phyloP scores from a whole-genome alignment of 2,329 filamentous ascomycete species.

The Pseudogymnoascus sp. region DNA sequence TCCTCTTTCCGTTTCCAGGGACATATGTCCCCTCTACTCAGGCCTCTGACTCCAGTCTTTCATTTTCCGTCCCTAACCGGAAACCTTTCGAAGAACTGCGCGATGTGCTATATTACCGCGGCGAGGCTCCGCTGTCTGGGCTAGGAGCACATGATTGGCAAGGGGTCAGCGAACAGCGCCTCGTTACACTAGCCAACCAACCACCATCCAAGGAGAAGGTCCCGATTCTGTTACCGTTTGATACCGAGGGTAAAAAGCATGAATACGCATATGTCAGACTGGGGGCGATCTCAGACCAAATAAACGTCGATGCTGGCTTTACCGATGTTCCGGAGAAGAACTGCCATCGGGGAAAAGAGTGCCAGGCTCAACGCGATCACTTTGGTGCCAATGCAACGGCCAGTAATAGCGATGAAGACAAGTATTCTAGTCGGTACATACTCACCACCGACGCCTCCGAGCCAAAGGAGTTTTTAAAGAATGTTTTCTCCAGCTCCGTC shows the following conservation, averaged over 20 bases:
- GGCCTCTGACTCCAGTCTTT: slow-evolving; percentile 27
- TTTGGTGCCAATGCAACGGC: slow-evolving; percentile 23
- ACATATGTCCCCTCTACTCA: slow-evolving; percentile 35
- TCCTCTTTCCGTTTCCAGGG: slow-evolving; percentile 37
- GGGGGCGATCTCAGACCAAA: slow-evolving; percentile 25
- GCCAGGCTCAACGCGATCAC: slow-evolving; percentile 26
- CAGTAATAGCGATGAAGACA: slow-evolving; percentile 33
- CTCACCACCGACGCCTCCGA: slow-evolving; percentile 50
- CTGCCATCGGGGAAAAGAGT: slow-evolving; percentile 29
- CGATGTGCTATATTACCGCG: slow-evolving; percentile 47
- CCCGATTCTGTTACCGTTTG: slow-evolving; percentile 21
- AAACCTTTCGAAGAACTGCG: slow-evolving; percentile 32
- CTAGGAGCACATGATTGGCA: slow-evolving; percentile 47
- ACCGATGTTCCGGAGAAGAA: slow-evolving; percentile 27
- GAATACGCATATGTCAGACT: slow-evolving; percentile 35
- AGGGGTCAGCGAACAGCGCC: slow-evolving; percentile 51
- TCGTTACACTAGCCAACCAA: slow-evolving; percentile 45
- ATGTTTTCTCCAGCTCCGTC: slow-evolving; percentile 44
- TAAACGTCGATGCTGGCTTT: slow-evolving; percentile 32
- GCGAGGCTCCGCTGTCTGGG: slow-evolving; percentile 38
- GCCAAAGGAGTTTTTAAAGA: slow-evolving; percentile 42
- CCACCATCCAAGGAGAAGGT: slow-evolving; percentile 33
- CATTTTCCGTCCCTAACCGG: neutral
- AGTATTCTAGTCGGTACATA: slow-evolving; percentile 42
- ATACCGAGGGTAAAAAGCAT: slow-evolving; percentile 31